These are phyloP conservation scores for Trichoderma sp. DNA, from an alignment of 2,329 filamentous ascomycete genomes.

Conservation along the genomic window DNA sequence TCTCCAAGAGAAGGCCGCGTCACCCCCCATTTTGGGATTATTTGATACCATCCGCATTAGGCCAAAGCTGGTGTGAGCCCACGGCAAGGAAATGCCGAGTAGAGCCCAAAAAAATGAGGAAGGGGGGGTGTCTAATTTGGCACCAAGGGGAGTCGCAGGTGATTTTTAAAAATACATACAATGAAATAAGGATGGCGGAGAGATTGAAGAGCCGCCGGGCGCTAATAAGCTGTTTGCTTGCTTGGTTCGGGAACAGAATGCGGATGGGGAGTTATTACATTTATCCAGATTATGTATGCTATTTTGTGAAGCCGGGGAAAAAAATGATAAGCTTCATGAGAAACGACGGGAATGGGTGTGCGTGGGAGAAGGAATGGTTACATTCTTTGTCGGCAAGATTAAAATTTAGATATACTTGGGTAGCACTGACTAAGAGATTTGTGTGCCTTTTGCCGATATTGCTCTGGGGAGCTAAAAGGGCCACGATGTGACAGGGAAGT, in stretches of 20 bases:
- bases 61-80: not conserved
- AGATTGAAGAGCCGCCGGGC: not conserved
- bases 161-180: not conserved
- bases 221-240: not conserved
- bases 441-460: not conserved
- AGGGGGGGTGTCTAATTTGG: not conserved
- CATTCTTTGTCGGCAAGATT: not conserved
- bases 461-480: not conserved
- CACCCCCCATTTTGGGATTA: not conserved
- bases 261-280: not conserved
- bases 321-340: not conserved
- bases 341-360: not conserved
- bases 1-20: slow-evolving; percentile 6
- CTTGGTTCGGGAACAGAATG: not conserved
- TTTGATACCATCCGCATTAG: slow-evolving; percentile 13
- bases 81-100: slow-evolving; percentile 15
- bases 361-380: not conserved
- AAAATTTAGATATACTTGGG: not conserved
- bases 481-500: not conserved
- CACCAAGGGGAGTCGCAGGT: not conserved
- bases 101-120: not conserved
- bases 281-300: not conserved
- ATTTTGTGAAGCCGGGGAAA: not conserved
- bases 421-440: not conserved
- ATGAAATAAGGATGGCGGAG: not conserved